Percentiles rank a stretch among this genome's conserved stretches.
Evolutionary conservation across 495 filamentous ascomycete species (phyloP).

Genomic region (Penicillium goetzii): DNA sequence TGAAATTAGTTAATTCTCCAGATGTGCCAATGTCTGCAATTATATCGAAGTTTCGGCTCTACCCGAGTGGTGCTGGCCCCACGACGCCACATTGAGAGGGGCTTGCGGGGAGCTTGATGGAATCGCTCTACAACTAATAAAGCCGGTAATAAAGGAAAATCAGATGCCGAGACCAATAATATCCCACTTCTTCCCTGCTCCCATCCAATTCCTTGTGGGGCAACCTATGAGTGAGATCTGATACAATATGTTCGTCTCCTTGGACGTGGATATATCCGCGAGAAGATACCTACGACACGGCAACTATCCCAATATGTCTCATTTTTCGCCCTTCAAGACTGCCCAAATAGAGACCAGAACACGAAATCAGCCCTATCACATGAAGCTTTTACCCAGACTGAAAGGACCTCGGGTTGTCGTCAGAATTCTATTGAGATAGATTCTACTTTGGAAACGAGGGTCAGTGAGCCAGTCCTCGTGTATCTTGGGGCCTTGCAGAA

Average conservation of each 20-base stretch:
- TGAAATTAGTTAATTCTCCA: not conserved
- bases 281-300: not conserved
- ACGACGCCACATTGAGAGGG: constrained; percentile 10
- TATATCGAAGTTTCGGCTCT: not conserved
- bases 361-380: too few relatives aligned
- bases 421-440: too few relatives aligned
- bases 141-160: not conserved
- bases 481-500: too few relatives aligned
- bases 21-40: not conserved
- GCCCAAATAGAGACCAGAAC: not conserved
- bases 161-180: not conserved
- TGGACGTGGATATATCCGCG: not conserved
- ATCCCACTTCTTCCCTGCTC: not conserved
- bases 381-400: too few relatives aligned
- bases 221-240: not conserved
- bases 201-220: not conserved
- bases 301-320: not conserved
- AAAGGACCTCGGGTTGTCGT: too few relatives aligned
- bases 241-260: not conserved
- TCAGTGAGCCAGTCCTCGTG: too few relatives aligned
- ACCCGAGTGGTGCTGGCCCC: constrained; percentile 7
- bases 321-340: too few relatives aligned
- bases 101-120: constrained; percentile 10
- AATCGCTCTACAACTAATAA: not conserved
- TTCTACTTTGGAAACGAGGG: too few relatives aligned